Percentiles rank a stretch among this genome's conserved stretches.
These are phyloP conservation scores for Candida sanyaensis DNA, from an alignment of 1,139 yeast genomes.

Conservation along the genomic window DNA sequence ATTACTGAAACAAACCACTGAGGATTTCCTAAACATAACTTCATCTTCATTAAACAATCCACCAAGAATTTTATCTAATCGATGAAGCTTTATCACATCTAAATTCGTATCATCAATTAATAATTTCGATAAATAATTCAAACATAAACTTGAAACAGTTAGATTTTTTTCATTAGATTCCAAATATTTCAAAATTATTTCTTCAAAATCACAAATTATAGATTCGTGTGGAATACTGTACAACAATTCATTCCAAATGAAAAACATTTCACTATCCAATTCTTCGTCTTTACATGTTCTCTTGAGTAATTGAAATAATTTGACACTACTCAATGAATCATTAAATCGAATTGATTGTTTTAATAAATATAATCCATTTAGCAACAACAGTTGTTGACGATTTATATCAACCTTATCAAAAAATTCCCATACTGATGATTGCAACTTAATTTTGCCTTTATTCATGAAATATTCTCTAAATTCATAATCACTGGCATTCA, in stretches of 20 bases:
- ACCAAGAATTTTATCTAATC: slow-evolving; percentile 30
- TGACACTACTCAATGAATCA: slow-evolving; percentile 9
- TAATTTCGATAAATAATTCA: slow-evolving; percentile 11
- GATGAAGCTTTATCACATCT: slow-evolving; percentile 4
- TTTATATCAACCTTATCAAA: slow-evolving; percentile 8
- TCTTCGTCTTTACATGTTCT: slow-evolving; percentile 7
- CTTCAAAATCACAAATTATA: slow-evolving; percentile 7
- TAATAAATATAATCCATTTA: slow-evolving; percentile 13
- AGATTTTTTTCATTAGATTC: slow-evolving; percentile 6
- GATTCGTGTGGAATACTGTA: not conserved
- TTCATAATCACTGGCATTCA: slow-evolving; percentile 20
- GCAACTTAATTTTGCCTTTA: slow-evolving; percentile 27
- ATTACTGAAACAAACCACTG: slow-evolving; percentile 44
- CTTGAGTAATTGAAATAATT: slow-evolving; percentile 9
- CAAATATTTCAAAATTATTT: slow-evolving; percentile 9
- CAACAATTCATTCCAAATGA: slow-evolving; percentile 14
- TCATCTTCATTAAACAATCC: slow-evolving; percentile 29
- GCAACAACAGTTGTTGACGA: not conserved
- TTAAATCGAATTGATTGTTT: slow-evolving; percentile 10
- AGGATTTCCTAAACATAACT: slow-evolving; percentile 42
- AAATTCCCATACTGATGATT: slow-evolving; percentile 22
- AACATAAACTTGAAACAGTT: slow-evolving; percentile 9
- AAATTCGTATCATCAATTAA: slow-evolving; percentile 8
- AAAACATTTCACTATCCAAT: slow-evolving; percentile 12
- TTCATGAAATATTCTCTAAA: slow-evolving; percentile 25